Conservation (phyloP, 805 yeast genomes). For the Citeromyces matritensis region DNA sequence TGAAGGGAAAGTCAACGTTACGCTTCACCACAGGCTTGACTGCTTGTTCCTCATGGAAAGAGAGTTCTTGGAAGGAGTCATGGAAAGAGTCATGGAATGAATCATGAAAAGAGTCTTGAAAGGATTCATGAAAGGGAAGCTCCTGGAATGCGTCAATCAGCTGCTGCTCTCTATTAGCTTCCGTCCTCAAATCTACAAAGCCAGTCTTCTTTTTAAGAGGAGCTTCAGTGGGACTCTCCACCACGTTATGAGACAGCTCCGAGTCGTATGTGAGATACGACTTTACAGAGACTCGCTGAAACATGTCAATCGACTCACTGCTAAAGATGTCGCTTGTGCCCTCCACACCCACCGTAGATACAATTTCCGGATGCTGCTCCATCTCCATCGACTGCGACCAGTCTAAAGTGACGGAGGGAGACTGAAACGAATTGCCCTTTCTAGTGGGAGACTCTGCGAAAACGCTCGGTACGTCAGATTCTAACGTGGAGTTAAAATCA, state of each 20-base stretch:
- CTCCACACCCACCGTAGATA: neutral
- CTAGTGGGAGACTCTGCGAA: no score
- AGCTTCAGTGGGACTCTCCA: conserved; percentile 7
- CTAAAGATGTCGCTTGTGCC: neutral
- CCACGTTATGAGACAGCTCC: conserved; percentile 19
- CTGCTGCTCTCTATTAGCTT: neutral
- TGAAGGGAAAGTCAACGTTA: conserved; percentile 1
- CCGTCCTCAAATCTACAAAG: conserved; percentile 27
- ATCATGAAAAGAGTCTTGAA: no score
- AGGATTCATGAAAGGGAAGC: neutral
- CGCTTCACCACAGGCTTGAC: conserved; percentile 1
- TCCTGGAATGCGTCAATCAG: neutral
- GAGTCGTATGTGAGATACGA: conserved; percentile 53
- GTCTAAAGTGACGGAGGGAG: conserved; percentile 18
- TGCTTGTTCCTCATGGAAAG: neutral
- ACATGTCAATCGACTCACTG: neutral
- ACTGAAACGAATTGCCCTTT: conserved; percentile 10
- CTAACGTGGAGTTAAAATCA: neutral
- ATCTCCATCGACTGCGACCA: conserved; percentile 19
- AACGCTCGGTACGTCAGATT: neutral
- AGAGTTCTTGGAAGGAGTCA: no score
- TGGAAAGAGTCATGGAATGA: no score
- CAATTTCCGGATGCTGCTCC: conserved; percentile 2
- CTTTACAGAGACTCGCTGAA: conserved; percentile 12
- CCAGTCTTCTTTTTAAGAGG: conserved; percentile 33